Evolutionary conservation across 2,329 filamentous ascomycete genomes (phyloP).

Genomic region (Didymella glomerata): DNA sequence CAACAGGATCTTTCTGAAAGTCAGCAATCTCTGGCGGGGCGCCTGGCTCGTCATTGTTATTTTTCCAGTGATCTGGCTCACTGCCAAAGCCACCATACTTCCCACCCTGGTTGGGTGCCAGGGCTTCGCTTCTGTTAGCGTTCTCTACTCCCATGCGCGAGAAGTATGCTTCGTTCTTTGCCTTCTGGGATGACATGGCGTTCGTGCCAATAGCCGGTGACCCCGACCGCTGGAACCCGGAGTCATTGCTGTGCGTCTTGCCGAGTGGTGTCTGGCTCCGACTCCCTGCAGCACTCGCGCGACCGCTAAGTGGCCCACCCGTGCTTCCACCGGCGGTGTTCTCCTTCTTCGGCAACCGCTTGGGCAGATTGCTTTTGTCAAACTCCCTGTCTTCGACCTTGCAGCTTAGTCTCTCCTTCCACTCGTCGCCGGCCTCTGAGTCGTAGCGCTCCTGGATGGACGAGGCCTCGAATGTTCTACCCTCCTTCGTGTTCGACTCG

Average conservation of each 20-base stretch:
- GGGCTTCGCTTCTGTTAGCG: constrained; percentile 72
- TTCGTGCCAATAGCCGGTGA: constrained; percentile 52
- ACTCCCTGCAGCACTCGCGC: constrained; percentile 49
- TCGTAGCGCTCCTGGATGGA: constrained; percentile 92
- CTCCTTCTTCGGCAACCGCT: constrained; percentile 50
- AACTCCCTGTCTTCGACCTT: constrained; percentile 91
- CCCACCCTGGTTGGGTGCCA: constrained; percentile 89
- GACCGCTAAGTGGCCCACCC: constrained; percentile 42
- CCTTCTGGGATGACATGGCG: constrained; percentile 58
- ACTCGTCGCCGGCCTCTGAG: constrained; percentile 90
- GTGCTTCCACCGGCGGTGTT: constrained; percentile 32
- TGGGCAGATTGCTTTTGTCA: constrained; percentile 72
- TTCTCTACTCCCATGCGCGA: constrained; percentile 85
- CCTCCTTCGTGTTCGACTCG: constrained; percentile 55
- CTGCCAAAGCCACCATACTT: constrained; percentile 94
- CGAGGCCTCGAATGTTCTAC: constrained; percentile 77
- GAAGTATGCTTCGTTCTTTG: constrained; percentile 87
- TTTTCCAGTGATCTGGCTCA: constrained; percentile 65
- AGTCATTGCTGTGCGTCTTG: constrained; percentile 46
- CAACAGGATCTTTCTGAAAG: constrained; percentile 88
- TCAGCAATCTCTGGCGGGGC: constrained; percentile 79
- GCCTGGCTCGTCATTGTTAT: constrained; percentile 49
- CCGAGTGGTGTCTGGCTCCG: constrained; percentile 51
- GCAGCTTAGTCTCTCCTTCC: constrained; percentile 86
- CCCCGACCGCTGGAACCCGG: constrained; percentile 42